Conservation (phyloP, 306 rosid genomes). For the cucumber (Cucumis sativus) region DNA sequence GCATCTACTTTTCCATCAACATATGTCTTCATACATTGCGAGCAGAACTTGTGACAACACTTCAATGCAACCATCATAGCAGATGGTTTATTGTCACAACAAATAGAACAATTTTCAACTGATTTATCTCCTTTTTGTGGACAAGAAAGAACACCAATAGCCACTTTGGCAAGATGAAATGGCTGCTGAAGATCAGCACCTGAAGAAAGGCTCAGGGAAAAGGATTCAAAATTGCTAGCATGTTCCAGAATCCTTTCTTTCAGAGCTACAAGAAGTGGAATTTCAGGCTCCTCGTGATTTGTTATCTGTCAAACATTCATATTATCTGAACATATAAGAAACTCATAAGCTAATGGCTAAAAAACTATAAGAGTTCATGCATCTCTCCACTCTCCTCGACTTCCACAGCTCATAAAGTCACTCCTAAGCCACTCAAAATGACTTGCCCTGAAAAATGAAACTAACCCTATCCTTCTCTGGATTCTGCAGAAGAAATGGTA, state of each 20-base stretch:
- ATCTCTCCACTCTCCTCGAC: no score
- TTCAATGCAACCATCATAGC: conserved; percentile 64
- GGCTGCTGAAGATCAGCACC: conserved; percentile 54
- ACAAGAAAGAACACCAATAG: conserved; percentile 62
- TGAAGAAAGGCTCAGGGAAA: conserved; percentile 53
- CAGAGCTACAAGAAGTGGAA: conserved; percentile 59
- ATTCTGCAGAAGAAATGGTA: no score
- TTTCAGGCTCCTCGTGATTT: conserved; percentile 36
- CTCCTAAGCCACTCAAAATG: no score
- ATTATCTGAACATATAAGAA: conserved; percentile 13
- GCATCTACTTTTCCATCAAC: conserved; percentile 56
- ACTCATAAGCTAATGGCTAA: not conserved
- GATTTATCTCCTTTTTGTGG: conserved; percentile 39
- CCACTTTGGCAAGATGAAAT: conserved; percentile 71
- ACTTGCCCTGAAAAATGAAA: no score
- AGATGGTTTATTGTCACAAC: conserved; percentile 75
- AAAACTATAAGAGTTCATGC: no score
- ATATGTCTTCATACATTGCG: conserved; percentile 71
- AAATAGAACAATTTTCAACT: conserved; percentile 71
- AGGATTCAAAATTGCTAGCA: conserved; percentile 51
- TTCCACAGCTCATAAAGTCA: no score
- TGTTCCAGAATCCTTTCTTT: conserved; percentile 73
- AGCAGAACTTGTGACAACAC: conserved; percentile 85
- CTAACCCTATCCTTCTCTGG: no score
- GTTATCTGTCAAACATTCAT: conserved; percentile 46